A percentile compares a stretch with the other conserved stretches of the same genome.
Evolutionary conservation across 306 rosid genomes (phyloP).

Genomic region (Cucurbita ficifolia): DNA sequence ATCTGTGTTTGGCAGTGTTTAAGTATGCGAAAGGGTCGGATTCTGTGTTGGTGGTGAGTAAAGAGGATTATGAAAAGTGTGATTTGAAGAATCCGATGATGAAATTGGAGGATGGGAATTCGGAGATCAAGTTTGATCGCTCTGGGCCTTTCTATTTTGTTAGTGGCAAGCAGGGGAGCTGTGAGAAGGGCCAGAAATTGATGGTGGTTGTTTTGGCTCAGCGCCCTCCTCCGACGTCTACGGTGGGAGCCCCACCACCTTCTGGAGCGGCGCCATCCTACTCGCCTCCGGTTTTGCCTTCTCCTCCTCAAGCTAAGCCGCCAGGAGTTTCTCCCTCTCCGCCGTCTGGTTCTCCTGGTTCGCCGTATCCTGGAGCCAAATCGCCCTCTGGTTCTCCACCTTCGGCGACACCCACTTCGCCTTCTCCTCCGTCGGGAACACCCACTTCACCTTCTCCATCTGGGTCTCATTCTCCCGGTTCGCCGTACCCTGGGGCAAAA

Average conservation of each 20-base stretch:
- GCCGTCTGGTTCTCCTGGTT: no score
- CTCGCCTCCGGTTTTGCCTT: no score
- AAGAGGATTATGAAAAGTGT: slow-evolving; percentile 48
- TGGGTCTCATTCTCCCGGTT: not conserved
- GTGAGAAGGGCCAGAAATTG: slow-evolving; percentile 66
- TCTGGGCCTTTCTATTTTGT: slow-evolving; percentile 65
- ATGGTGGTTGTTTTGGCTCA: slow-evolving; percentile 39
- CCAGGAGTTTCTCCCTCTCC: not conserved
- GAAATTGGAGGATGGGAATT: slow-evolving; percentile 51
- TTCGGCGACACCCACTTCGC: not conserved
- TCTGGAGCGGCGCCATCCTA: no score
- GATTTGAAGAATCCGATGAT: slow-evolving; percentile 43
- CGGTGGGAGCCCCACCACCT: not conserved
- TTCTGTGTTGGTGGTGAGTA: slow-evolving; percentile 59
- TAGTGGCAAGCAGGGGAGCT: slow-evolving; percentile 41
- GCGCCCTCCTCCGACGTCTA: slow-evolving; percentile 4
- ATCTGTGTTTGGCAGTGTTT: slow-evolving; percentile 24
- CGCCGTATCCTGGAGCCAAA: no score
- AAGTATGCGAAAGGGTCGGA: slow-evolving; percentile 53
- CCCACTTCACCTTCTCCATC: no score
- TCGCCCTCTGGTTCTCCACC: not conserved
- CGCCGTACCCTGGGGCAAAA: not conserved
- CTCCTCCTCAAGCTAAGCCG: not conserved
- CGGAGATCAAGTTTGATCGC: slow-evolving; percentile 33
- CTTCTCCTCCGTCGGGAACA: not conserved